Evolutionary conservation across 257 asterid species (phyloP).

Genomic region (Salvia miltiorrhiza): DNA sequence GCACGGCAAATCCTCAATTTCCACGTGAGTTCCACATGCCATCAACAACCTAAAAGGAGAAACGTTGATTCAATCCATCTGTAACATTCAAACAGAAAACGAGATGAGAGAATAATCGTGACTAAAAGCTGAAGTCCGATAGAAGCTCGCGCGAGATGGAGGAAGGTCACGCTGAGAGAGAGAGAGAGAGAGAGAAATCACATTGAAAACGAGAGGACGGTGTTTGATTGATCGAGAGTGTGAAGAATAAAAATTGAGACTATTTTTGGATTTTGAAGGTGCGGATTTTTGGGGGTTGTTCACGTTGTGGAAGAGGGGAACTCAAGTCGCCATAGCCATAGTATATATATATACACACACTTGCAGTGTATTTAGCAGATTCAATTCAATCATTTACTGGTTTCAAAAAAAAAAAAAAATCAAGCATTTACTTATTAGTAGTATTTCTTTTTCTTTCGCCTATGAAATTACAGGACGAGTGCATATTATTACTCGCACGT

Average conservation of each 20-base stretch:
- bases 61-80: constrained; percentile 6
- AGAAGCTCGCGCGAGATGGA: constrained; percentile 19
- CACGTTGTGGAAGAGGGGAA: constrained; percentile 1
- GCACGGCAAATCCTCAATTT: constrained; percentile 17
- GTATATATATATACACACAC: background rate
- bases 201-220: constrained; percentile 22
- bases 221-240: constrained; percentile 23
- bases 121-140: background rate
- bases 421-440: background rate
- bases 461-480: too few relatives aligned
- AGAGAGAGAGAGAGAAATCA: constrained; percentile 13
- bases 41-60: constrained; percentile 13
- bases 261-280: constrained; percentile 13
- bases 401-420: too few relatives aligned
- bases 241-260: constrained; percentile 11
- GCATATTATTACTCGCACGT: too few relatives aligned
- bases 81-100: background rate
- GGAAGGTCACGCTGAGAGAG: constrained; percentile 11
- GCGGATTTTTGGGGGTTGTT: constrained; percentile 21
- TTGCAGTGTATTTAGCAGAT: background rate
- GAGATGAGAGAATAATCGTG: constrained; percentile 12
- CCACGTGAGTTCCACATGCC: constrained; percentile 14
- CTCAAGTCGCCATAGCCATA: constrained; percentile 6
- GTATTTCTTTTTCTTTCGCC: too few relatives aligned
- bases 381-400: too few relatives aligned